These are phyloP conservation scores for Zanthoxylum bungeanum DNA, from an alignment of 345 rosid species.

Conservation along the genomic window DNA sequence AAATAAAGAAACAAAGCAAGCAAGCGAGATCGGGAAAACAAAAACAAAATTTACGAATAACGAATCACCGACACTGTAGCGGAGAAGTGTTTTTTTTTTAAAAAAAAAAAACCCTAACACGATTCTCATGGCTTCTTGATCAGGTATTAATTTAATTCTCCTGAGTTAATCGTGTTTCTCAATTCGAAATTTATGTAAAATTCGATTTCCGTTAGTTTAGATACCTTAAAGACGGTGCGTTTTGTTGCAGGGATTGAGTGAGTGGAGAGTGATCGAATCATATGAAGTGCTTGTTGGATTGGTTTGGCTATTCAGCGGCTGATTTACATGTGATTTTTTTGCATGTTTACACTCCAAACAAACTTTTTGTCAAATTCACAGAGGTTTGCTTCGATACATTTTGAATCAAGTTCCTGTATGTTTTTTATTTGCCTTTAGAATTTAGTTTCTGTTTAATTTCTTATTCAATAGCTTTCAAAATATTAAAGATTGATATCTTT, in stretches of 20 bases:
- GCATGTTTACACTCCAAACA: conserved; percentile 13
- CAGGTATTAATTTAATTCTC: conserved; percentile 7
- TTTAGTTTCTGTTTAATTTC: not conserved
- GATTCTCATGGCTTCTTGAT: conserved; percentile 29
- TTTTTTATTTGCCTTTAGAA: not conserved
- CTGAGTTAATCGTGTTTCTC: not conserved
- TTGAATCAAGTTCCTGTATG: not conserved
- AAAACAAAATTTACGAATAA: not conserved
- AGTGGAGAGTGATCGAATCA: conserved; percentile 20
- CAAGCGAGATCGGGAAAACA: not conserved
- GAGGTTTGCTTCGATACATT: conserved; percentile 19
- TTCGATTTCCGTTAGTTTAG: not conserved
- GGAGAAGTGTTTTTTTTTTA: no score
- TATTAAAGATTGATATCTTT: not conserved
- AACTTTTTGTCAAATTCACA: conserved; percentile 14
- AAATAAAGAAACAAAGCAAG: not conserved
- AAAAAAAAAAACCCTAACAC: conserved; percentile 13
- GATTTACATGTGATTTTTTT: conserved; percentile 26
- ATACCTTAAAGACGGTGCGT: conserved; percentile 8
- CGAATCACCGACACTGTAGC: conserved; percentile 8
- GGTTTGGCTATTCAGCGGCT: conserved; percentile 25
- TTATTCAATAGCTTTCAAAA: not conserved
- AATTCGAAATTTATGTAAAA: not conserved
- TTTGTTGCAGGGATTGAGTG: conserved; percentile 15
- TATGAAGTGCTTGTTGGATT: conserved; percentile 30